Conservation (phyloP, 2,329 filamentous ascomycete genomes). For the Neofusicoccum parvum region DNA sequence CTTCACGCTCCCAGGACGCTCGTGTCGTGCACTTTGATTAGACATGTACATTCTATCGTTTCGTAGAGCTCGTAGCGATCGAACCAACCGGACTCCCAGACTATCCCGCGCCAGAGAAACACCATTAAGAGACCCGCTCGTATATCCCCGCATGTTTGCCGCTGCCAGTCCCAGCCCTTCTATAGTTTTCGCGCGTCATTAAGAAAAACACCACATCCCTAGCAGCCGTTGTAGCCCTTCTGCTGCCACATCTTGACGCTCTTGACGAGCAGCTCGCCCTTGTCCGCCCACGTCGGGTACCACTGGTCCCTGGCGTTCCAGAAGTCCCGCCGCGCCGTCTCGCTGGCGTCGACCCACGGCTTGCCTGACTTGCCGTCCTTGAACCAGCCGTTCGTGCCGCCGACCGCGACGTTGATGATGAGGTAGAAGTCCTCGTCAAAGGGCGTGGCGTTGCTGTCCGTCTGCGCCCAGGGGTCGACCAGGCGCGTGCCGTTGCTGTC, state of each 20-base stretch:
- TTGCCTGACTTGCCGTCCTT: slow-evolving; percentile 70
- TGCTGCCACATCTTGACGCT: slow-evolving; percentile 63
- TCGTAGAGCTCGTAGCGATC: neutral
- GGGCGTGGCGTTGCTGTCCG: slow-evolving; percentile 64
- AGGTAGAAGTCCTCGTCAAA: slow-evolving; percentile 79
- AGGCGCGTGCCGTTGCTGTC: slow-evolving; percentile 68
- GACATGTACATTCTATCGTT: slow-evolving; percentile 1
- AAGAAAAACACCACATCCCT: neutral
- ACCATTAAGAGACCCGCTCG: slow-evolving; percentile 2
- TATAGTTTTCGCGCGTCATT: neutral
- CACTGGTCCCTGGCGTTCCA: slow-evolving; percentile 69
- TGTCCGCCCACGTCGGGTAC: slow-evolving; percentile 69
- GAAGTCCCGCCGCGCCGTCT: slow-evolving; percentile 73
- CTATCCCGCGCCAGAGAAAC: neutral
- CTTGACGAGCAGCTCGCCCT: slow-evolving; percentile 67
- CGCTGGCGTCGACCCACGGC: slow-evolving; percentile 74
- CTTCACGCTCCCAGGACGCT: no score
- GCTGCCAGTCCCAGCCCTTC: neutral
- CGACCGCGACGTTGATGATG: slow-evolving; percentile 74
- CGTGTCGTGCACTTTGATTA: neutral
- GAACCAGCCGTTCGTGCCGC: slow-evolving; percentile 83
- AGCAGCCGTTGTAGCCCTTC: slow-evolving; percentile 51
- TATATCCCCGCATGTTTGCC: neutral
- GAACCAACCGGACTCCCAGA: neutral
- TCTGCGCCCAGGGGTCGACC: slow-evolving; percentile 64